phyloP scores from a whole-genome alignment of 495 filamentous ascomycete species.

The Penicillium pancosmium region DNA sequence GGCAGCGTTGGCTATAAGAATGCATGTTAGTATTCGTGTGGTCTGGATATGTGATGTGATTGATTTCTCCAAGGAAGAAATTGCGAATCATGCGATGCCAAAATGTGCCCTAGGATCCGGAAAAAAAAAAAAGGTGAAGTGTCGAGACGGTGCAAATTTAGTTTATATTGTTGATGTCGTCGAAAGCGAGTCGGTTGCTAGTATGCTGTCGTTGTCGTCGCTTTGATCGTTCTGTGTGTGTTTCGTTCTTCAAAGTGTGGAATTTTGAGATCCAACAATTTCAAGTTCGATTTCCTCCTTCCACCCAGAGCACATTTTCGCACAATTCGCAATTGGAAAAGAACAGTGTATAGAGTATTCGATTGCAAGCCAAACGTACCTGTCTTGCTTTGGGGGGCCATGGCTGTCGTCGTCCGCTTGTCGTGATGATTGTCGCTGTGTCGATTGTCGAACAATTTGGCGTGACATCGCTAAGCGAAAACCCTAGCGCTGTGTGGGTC shows the following conservation, averaged over 20 bases:
- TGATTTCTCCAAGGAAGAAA: slow-evolving; percentile 3
- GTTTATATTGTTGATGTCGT: too few species aligned
- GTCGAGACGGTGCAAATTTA: background rate
- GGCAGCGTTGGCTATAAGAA: slow-evolving; percentile 78
- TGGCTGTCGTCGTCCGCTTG: slow-evolving; percentile 57
- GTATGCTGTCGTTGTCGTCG: background rate
- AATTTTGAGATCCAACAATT: slow-evolving; percentile 14
- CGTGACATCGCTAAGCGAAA: slow-evolving; percentile 51
- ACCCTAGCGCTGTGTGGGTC: slow-evolving; percentile 54
- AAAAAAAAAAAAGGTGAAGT: background rate
- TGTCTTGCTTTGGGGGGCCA: slow-evolving; percentile 81
- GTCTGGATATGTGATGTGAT: slow-evolving; percentile 4
- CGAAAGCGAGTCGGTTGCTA: background rate
- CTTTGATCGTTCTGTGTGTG: background rate
- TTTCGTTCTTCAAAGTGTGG: slow-evolving; percentile 13
- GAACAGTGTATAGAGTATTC: slow-evolving; percentile 2
- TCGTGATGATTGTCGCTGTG: slow-evolving; percentile 53
- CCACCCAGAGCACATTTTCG: slow-evolving; percentile 17
- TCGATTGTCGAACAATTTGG: slow-evolving; percentile 46
- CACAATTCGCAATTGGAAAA: slow-evolving; percentile 11
- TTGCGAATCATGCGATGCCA: slow-evolving; percentile 15
- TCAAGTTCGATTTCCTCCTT: slow-evolving; percentile 7
- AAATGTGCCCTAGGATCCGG: slow-evolving; percentile 11
- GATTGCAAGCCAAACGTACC: slow-evolving; percentile 51
- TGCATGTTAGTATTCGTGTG: slow-evolving; percentile 8